phyloP scores from a whole-genome alignment of 352 stramenopile species.

The Phytophthora chlamydospora region DNA sequence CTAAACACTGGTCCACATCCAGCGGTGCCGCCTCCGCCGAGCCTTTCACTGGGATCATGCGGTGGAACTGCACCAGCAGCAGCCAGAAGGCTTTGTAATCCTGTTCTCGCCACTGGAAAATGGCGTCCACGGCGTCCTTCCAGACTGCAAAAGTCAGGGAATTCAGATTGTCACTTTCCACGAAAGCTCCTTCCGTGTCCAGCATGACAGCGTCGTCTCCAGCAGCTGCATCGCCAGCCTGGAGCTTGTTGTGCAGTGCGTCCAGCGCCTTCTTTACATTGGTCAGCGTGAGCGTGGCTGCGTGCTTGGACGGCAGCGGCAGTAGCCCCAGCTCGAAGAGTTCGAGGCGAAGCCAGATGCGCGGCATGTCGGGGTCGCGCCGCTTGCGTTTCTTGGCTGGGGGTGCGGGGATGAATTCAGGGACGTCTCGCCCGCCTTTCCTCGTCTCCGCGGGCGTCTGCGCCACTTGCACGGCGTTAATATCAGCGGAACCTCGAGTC shows the following conservation, averaged over 20 bases:
- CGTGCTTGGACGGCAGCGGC: slow-evolving; percentile 74
- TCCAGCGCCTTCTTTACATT: slow-evolving; percentile 72
- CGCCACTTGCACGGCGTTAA: slow-evolving; percentile 29
- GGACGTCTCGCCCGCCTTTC: slow-evolving; percentile 39
- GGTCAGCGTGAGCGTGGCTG: slow-evolving; percentile 59
- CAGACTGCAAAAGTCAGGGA: slow-evolving; percentile 61
- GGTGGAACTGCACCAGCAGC: slow-evolving; percentile 78
- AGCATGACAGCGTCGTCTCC: slow-evolving; percentile 56
- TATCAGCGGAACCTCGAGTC: slow-evolving; percentile 18
- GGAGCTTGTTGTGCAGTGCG: slow-evolving; percentile 56
- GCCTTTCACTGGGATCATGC: slow-evolving; percentile 59
- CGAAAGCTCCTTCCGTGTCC: slow-evolving; percentile 38
- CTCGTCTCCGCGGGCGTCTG: slow-evolving; percentile 39
- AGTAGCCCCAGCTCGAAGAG: slow-evolving; percentile 87
- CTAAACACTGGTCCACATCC: slow-evolving; percentile 62
- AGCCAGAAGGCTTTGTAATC: slow-evolving; percentile 87
- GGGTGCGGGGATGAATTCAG: slow-evolving; percentile 38
- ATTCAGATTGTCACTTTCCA: slow-evolving; percentile 70
- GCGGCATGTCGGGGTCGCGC: slow-evolving; percentile 45
- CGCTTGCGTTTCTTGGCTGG: slow-evolving; percentile 46
- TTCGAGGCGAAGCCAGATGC: slow-evolving; percentile 85
- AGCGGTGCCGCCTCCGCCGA: slow-evolving; percentile 34
- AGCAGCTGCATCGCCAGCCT: slow-evolving; percentile 20
- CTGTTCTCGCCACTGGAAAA: slow-evolving; percentile 84
- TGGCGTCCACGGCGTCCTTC: slow-evolving; percentile 59